Conservation (phyloP, 176 grass and related monocot species). For the Echinochloa phyllopogon region DNA sequence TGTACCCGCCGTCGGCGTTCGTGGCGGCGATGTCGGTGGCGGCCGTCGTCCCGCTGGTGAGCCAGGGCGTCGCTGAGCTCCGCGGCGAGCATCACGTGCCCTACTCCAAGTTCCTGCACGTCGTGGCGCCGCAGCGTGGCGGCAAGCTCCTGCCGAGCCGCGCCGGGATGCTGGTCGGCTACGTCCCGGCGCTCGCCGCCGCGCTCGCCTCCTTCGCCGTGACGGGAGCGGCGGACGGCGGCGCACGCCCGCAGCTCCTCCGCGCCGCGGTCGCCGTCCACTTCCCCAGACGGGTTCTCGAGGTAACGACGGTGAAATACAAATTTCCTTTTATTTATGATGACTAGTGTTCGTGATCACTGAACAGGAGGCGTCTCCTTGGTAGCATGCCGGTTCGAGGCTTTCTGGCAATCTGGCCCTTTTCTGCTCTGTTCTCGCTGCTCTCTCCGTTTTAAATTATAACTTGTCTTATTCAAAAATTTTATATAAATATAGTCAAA, state of each 20-base stretch:
- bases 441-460: no score
- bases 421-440: no score
- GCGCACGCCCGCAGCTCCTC: slow-evolving; percentile 45
- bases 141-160: slow-evolving; percentile 41
- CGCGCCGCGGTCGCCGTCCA: slow-evolving; percentile 52
- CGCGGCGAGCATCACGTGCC: no score
- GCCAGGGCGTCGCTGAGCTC: no score
- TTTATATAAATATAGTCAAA: no score
- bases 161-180: slow-evolving; percentile 61
- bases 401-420: no score
- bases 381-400: no score
- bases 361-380: no score
- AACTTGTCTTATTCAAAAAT: no score
- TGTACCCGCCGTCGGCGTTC: slow-evolving; percentile 10
- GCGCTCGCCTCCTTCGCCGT: slow-evolving; percentile 51
- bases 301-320: no score
- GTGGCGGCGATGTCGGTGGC: not conserved
- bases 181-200: slow-evolving; percentile 56
- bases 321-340: no score
- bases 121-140: not conserved
- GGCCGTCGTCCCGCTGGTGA: not conserved
- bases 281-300: slow-evolving; percentile 75
- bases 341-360: no score
- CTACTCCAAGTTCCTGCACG: slow-evolving; percentile 54
- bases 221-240: slow-evolving; percentile 37